Evolutionary conservation across 75 land plant species (phyloP), one percentile per base, ranked within the genome.

Genomic region (Pinus albicaulis): DNA sequence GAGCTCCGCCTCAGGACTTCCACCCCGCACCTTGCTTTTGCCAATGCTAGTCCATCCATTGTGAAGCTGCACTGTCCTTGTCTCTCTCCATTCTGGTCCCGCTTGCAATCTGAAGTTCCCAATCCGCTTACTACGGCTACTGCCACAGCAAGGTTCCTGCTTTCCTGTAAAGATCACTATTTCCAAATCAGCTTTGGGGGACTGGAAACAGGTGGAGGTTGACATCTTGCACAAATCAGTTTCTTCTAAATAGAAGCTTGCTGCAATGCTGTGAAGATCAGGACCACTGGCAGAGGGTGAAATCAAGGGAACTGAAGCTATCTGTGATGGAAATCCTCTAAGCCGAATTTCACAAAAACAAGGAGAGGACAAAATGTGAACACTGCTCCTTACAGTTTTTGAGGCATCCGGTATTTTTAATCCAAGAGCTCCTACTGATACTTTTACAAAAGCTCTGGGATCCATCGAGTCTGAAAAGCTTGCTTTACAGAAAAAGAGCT

Each of bases 11-110:
- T 82, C 90, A 3, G 79, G 58, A 56, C 78, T 83, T 20, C 82
- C 78, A 70, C 76, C 74, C 38, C 81, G 77, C 53, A 63, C 76
- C 74, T 74, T 81, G 69, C 64, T 74, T 76, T 87, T 88, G 7
- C 98, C 91, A 65, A 95, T 91, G 57, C 82, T 77, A 23, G 88
- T 84, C 98, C 98, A 95, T 20, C 98, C 98, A 75, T 72, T 89
- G 76, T 91, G 91, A 59, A 95, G 83, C 77, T 86, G 77, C 22
- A 77, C 75, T 19, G 98, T 80, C 76, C 86, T 93, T 13, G 81
- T 84, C 22, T 81, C 84, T 36, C 83, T 77, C 93, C 95, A 91
- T 61, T 89, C 92, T 20, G 86, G 80, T 16, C 90, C 83, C 7
- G 91, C 88, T 25, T 87, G 87, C 71, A 95, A 68, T n/a, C 76